phyloP scores from a whole-genome alignment of 495 filamentous ascomycete genomes.

The Penicillium paxilli region DNA sequence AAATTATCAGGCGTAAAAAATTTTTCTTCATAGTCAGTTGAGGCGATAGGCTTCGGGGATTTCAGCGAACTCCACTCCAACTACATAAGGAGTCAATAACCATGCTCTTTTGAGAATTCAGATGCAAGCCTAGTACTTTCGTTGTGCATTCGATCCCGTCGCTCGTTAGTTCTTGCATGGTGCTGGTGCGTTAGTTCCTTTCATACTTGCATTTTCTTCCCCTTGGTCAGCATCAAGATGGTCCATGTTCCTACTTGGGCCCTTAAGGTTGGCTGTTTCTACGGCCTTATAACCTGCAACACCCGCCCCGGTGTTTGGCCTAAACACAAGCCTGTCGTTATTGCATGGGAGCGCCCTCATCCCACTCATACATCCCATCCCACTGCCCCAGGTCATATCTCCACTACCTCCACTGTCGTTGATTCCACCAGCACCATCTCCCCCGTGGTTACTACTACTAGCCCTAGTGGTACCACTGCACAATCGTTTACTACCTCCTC shows the following conservation, averaged over 20 bases:
- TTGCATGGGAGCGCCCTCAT: constrained; percentile 21
- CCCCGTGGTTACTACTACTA: background rate
- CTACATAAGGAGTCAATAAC: constrained; percentile 15
- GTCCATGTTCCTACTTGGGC: constrained; percentile 26
- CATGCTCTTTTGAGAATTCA: constrained; percentile 7
- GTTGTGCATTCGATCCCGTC: constrained; percentile 16
- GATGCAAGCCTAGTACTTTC: constrained; percentile 10
- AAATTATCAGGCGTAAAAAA: background rate
- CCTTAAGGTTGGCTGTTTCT: constrained; percentile 31
- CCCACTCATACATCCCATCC: constrained; percentile 15
- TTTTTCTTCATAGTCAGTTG: constrained; percentile 6
- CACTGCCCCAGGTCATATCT: constrained; percentile 1
- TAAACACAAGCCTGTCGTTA: constrained; percentile 22
- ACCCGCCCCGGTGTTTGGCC: constrained; percentile 37
- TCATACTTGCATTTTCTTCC: constrained; percentile 10
- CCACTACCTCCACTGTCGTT: constrained; percentile 6
- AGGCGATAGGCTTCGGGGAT: constrained; percentile 14
- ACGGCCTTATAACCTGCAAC: constrained; percentile 41
- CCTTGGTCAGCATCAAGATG: constrained; percentile 30
- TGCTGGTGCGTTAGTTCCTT: constrained; percentile 21
- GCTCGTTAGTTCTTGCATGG: constrained; percentile 24
- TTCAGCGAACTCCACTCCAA: background rate
- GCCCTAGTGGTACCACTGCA: too few relatives aligned
- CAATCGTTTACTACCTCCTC: background rate
- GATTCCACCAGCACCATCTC: constrained; percentile 2